Evolutionary conservation across 129 eudicot species (phyloP).

Genomic region (Tagetes erecta): DNA sequence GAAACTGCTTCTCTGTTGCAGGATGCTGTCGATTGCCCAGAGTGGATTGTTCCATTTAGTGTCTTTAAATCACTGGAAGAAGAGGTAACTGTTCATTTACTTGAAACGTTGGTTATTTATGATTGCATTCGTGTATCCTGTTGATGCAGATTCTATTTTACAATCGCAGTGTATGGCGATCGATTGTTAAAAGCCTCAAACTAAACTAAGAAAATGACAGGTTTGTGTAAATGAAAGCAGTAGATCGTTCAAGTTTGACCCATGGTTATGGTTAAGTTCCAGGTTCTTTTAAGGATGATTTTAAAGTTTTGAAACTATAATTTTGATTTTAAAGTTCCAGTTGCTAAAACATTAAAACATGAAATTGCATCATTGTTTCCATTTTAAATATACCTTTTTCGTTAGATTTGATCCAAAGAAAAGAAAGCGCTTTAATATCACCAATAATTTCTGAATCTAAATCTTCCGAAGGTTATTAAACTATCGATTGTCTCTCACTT

Average conservation of each 20-base stretch:
- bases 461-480: no score
- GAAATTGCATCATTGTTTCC: no score
- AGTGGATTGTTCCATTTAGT: slow-evolving; percentile 93
- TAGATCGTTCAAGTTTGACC: neutral
- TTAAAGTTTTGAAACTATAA: no score
- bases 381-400: no score
- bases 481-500: no score
- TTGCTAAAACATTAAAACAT: no score
- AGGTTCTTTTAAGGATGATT: neutral
- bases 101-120: neutral
- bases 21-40: slow-evolving; percentile 99
- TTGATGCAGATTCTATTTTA: neutral
- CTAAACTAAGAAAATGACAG: neutral
- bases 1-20: slow-evolving; percentile 32
- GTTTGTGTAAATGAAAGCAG: neutral
- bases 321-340: no score
- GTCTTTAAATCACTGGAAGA: slow-evolving; percentile 88
- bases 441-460: no score
- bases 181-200: neutral
- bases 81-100: slow-evolving; percentile 59
- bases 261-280: neutral
- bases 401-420: no score
- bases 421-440: no score
- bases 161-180: slow-evolving; percentile 38
- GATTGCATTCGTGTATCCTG: neutral